These are phyloP conservation scores for Cryptococcus hybrid DNA, from an alignment of 1,284 basidiomycete species.

Conservation along the genomic window DNA sequence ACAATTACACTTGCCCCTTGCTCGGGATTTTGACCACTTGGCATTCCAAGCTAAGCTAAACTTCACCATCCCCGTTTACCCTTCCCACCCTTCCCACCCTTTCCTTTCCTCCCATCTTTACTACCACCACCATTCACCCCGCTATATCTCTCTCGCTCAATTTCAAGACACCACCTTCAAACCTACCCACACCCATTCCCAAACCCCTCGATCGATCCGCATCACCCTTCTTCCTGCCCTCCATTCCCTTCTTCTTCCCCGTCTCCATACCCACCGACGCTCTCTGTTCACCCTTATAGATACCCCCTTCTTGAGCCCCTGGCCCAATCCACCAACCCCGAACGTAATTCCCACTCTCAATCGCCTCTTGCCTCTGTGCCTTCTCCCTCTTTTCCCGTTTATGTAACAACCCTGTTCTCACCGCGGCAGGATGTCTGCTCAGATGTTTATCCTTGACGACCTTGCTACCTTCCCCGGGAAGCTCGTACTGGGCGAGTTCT, in stretches of 20 bases:
- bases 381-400: conserved; percentile 30
- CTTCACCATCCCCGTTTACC: conserved; percentile 3
- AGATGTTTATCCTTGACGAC: conserved; percentile 13
- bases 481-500: conserved; percentile 40
- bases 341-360: conserved; percentile 41
- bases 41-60: background rate
- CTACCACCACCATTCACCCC: conserved; percentile 21
- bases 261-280: conserved; percentile 26
- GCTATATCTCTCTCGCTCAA: conserved; percentile 43
- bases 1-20: background rate
- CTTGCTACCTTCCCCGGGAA: conserved; percentile 39
- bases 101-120: conserved; percentile 2
- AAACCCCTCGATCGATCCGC: conserved; percentile 40
- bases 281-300: conserved; percentile 11
- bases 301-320: conserved; percentile 24
- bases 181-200: conserved; percentile 48
- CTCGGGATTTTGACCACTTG: background rate
- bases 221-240: conserved; percentile 26
- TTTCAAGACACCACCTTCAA: conserved; percentile 43
- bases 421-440: conserved; percentile 38
- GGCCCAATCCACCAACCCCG: conserved; percentile 38
- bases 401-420: conserved; percentile 42
- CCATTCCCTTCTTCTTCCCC: conserved; percentile 47
- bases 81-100: conserved; percentile 12
- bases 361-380: conserved; percentile 29